These are phyloP conservation scores for Dichomitus squalens DNA, from an alignment of 1,284 basidiomycete species.

Conservation along the genomic window DNA sequence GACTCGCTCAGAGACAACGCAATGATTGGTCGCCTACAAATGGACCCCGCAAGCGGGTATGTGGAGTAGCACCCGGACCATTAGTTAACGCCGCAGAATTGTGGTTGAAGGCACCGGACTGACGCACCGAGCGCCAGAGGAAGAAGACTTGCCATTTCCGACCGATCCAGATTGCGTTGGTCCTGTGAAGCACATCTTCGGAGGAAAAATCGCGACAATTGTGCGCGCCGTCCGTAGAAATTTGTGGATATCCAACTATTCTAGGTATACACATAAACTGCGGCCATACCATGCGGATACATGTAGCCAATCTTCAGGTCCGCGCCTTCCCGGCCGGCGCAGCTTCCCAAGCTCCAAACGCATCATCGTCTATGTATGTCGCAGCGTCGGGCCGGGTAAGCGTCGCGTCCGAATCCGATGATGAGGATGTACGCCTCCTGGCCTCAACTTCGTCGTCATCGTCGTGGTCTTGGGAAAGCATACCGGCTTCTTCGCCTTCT, in stretches of 20 bases:
- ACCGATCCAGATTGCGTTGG: no score
- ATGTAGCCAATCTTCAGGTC: neutral
- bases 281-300: neutral
- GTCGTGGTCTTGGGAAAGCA: conserved; percentile 25
- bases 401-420: conserved; percentile 43
- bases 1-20: no score
- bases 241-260: neutral
- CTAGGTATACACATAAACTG: neutral
- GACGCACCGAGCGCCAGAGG: no score
- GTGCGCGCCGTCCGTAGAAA: neutral
- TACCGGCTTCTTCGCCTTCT: conserved; percentile 30
- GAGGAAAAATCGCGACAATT: no score
- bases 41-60: no score
- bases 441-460: conserved; percentile 31
- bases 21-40: no score
- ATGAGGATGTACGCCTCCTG: conserved; percentile 35
- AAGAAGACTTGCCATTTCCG: no score
- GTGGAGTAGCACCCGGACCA: no score
- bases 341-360: conserved; percentile 31
- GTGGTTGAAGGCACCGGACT: no score
- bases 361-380: conserved; percentile 28
- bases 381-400: conserved; percentile 33
- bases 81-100: no score
- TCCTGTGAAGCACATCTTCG: no score
- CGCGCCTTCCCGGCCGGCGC: conserved; percentile 3